Evolutionary conservation across 305 asterid genomes (phyloP).

Genomic region (Salvia sclarea): DNA sequence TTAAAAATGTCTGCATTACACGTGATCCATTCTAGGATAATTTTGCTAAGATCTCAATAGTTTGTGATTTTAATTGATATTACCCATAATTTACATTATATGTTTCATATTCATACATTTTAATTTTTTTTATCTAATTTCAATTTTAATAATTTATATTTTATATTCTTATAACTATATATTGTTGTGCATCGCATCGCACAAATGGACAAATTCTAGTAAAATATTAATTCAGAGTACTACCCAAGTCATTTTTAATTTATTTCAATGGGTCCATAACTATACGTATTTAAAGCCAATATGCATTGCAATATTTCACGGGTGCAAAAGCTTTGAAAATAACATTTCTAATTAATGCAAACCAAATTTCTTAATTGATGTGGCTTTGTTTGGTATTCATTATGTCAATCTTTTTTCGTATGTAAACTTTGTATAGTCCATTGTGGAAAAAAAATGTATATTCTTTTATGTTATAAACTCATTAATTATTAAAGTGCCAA

Average conservation of each 20-base stretch:
- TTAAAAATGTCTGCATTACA: too few relatives aligned
- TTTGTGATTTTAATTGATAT: too few relatives aligned
- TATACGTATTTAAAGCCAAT: neutral
- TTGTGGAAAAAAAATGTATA: neutral
- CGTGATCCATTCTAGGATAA: too few relatives aligned
- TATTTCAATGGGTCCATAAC: neutral
- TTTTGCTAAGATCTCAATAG: too few relatives aligned
- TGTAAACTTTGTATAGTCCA: neutral
- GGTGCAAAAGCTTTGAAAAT: neutral
- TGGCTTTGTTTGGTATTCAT: conserved; percentile 6
- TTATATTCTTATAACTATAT: too few relatives aligned
- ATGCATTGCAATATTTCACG: neutral
- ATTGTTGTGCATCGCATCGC: too few relatives aligned
- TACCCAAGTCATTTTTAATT: conserved; percentile 2
- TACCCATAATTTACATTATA: too few relatives aligned
- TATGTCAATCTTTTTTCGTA: neutral
- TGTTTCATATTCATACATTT: too few relatives aligned
- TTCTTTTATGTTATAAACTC: neutral
- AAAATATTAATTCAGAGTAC: conserved; percentile 6
- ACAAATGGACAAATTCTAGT: too few relatives aligned
- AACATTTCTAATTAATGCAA: neutral
- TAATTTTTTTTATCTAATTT: too few relatives aligned
- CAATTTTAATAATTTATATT: too few relatives aligned
- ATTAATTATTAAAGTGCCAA: neutral
- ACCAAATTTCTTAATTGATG: neutral